Evolutionary conservation across 192 early-diverging fungal species (phyloP).

Genomic region (Linderina pennispora): DNA sequence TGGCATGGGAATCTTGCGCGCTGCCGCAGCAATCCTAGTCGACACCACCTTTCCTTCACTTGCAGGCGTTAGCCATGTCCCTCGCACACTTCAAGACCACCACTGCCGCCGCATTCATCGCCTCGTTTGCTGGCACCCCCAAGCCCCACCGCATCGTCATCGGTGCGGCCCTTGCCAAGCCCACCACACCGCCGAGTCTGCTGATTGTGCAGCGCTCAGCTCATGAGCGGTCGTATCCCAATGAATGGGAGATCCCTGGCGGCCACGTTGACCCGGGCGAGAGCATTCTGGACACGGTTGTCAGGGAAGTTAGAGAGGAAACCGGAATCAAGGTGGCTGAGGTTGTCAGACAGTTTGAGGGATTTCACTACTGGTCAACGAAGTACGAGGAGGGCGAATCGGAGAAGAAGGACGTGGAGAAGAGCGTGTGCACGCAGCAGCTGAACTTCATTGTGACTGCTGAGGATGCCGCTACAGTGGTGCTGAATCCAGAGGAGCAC

Average conservation of each 20-base stretch:
- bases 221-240: slow-evolving; percentile 30
- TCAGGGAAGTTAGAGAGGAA: slow-evolving; percentile 40
- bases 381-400: slow-evolving; percentile 21
- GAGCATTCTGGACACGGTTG: slow-evolving; percentile 24
- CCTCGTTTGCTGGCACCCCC: not conserved
- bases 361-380: slow-evolving; percentile 27
- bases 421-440: slow-evolving; percentile 21
- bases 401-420: not conserved
- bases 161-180: slow-evolving; percentile 22
- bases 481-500: slow-evolving; percentile 29
- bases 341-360: slow-evolving; percentile 22
- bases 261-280: slow-evolving; percentile 38
- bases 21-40: no score
- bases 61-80: no score
- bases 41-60: no score
- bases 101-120: slow-evolving; percentile 6
- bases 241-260: slow-evolving; percentile 45
- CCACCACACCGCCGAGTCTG: slow-evolving; percentile 5
- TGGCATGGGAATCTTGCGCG: no score
- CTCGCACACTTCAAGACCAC: no score
- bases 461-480: not conserved
- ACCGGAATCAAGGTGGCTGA: slow-evolving; percentile 22
- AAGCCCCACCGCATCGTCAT: slow-evolving; percentile 32
- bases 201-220: slow-evolving; percentile 39
- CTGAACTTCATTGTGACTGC: slow-evolving; percentile 36